Conservation (phyloP, 2,329 filamentous ascomycete species). For the Aspergillus quadricinctus region DNA sequence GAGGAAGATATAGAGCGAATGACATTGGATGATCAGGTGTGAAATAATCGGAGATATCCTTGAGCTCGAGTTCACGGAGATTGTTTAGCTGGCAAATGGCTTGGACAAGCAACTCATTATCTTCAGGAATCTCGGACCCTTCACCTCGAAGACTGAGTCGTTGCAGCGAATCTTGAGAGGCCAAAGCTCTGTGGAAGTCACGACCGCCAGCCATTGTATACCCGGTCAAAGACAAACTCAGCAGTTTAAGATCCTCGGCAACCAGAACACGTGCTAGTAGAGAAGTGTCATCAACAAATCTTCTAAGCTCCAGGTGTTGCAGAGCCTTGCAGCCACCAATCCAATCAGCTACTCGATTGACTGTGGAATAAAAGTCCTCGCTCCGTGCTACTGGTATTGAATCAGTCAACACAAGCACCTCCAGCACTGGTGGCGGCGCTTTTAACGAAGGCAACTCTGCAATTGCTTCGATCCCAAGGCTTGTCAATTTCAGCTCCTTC, state of each 20-base stretch:
- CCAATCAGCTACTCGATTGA: constrained; percentile 52
- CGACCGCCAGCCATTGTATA: constrained; percentile 21
- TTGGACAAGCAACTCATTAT: constrained; percentile 27
- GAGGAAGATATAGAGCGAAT: constrained; percentile 24
- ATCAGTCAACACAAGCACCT: constrained; percentile 48
- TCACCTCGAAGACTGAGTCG: constrained; percentile 28
- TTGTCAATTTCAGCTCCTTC: constrained; percentile 48
- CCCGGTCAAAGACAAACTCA: constrained; percentile 25
- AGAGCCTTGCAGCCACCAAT: constrained; percentile 51
- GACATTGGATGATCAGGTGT: constrained; percentile 25
- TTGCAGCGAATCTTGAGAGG: constrained; percentile 23
- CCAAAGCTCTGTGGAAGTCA: constrained; percentile 26
- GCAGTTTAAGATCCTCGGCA: constrained; percentile 22
- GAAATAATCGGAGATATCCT: constrained; percentile 32
- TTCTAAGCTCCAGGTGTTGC: constrained; percentile 47
- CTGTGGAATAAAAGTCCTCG: constrained; percentile 49
- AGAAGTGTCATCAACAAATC: constrained; percentile 48
- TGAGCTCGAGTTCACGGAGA: constrained; percentile 29
- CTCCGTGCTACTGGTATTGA: constrained; percentile 42
- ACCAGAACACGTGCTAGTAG: constrained; percentile 25
- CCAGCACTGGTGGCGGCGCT: constrained; percentile 35
- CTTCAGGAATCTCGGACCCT: constrained; percentile 19
- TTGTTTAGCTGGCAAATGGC: constrained; percentile 24
- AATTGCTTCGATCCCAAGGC: constrained; percentile 46
- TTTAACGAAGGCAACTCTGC: constrained; percentile 25